These are phyloP conservation scores for Limnanthes douglasii DNA, from an alignment of 345 rosid species.

Conservation along the genomic window DNA sequence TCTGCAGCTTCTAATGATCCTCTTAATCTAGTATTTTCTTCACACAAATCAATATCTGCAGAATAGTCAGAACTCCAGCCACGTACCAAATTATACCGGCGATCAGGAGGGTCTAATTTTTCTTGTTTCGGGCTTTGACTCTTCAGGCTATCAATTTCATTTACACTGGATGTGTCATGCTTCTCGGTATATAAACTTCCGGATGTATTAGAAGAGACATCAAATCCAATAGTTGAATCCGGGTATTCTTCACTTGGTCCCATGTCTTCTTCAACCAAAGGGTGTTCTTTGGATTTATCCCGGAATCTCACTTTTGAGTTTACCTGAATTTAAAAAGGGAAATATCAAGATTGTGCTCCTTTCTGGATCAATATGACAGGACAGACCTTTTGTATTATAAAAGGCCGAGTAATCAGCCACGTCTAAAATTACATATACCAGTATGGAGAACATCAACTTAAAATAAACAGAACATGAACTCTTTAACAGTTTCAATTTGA, in stretches of 20 bases:
- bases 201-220: conserved; percentile 83
- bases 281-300: conserved; percentile 37
- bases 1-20: conserved; percentile 72
- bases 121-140: conserved; percentile 48
- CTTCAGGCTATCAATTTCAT: conserved; percentile 68
- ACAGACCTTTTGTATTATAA: no score
- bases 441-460: no score
- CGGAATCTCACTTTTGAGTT: conserved; percentile 39
- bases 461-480: no score
- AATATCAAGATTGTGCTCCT: no score
- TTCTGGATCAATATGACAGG: no score
- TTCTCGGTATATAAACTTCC: conserved; percentile 73
- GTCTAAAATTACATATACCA: no score
- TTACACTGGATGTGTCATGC: conserved; percentile 56
- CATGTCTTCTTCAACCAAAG: conserved; percentile 28
- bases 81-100: conserved; percentile 23
- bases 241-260: conserved; percentile 33
- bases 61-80: conserved; percentile 68
- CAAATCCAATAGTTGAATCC: conserved; percentile 60
- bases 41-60: conserved; percentile 42
- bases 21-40: conserved; percentile 69
- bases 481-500: no score
- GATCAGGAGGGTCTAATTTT: conserved; percentile 38
- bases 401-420: no score
- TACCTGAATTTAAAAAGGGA: conserved; percentile 26